phyloP scores from a whole-genome alignment of 2,329 filamentous ascomycete species.

The Exophiala xenobiotica region DNA sequence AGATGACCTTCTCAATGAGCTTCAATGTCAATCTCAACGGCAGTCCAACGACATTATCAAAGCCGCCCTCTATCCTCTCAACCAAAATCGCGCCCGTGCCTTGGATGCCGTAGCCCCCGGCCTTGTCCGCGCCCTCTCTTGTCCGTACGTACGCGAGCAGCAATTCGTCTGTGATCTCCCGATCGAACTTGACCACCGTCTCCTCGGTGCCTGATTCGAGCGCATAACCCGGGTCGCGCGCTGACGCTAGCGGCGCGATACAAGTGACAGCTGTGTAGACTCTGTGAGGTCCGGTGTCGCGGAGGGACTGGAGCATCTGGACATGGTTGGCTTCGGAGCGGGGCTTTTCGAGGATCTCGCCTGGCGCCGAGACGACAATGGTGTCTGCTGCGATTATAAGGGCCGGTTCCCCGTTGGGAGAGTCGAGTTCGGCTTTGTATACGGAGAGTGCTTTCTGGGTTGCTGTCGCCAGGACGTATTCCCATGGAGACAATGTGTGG shows the following conservation, averaged over 20 bases:
- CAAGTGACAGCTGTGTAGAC: constrained; percentile 83
- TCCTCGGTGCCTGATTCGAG: constrained; percentile 82
- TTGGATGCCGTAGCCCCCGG: constrained; percentile 92
- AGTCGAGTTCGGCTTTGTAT: constrained; percentile 59
- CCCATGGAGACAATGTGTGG: constrained; percentile 75
- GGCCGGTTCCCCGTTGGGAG: constrained; percentile 65
- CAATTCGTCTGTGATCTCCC: constrained; percentile 73
- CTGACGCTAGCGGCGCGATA: constrained; percentile 79
- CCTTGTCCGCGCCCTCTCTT: constrained; percentile 91
- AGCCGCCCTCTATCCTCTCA: constrained; percentile 82
- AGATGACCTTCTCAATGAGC: constrained; percentile 84
- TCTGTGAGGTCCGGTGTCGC: constrained; percentile 74
- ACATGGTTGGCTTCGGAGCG: constrained; percentile 77
- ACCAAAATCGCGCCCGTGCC: constrained; percentile 83
- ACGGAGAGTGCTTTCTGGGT: constrained; percentile 79
- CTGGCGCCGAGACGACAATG: constrained; percentile 73
- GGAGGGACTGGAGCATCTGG: constrained; percentile 75
- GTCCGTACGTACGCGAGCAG: constrained; percentile 69
- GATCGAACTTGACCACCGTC: constrained; percentile 84
- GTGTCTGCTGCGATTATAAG: constrained; percentile 91
- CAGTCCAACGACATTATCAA: constrained; percentile 92
- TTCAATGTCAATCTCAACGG: constrained; percentile 75
- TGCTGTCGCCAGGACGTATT: constrained; percentile 89
- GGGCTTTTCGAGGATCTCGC: constrained; percentile 88
- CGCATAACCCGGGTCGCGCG: constrained; percentile 80